These are phyloP conservation scores for Tolypocladium album DNA, from an alignment of 2,329 filamentous ascomycete genomes.

Conservation along the genomic window DNA sequence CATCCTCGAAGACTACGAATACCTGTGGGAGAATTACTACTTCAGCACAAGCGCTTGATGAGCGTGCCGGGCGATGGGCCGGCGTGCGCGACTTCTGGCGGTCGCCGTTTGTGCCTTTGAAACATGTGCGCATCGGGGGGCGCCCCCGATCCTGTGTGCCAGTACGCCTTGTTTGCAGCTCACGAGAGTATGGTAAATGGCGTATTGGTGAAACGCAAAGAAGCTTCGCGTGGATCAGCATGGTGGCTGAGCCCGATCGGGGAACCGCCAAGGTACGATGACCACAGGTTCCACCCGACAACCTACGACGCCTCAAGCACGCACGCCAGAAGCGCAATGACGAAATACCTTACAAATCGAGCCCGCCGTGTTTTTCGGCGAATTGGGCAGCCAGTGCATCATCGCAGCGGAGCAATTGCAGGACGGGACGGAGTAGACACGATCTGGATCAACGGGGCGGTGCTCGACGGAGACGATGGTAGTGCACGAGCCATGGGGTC, in stretches of 20 bases:
- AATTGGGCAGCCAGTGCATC: neutral
- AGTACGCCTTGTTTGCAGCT: neutral
- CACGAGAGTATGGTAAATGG: neutral
- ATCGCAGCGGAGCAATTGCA: neutral
- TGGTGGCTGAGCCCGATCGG: neutral
- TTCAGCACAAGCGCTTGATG: conserved; percentile 52
- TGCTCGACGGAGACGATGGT: neutral
- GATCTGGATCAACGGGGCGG: neutral
- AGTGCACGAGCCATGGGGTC: neutral
- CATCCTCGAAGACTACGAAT: conserved; percentile 92
- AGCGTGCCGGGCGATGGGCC: neutral
- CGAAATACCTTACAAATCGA: neutral
- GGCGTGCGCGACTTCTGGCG: neutral
- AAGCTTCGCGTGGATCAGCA: neutral
- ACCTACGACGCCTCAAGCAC: neutral
- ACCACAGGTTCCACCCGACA: neutral
- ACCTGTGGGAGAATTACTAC: conserved; percentile 96
- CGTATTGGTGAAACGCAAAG: neutral
- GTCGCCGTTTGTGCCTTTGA: neutral
- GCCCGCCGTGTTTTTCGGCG: too few species aligned
- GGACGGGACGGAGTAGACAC: neutral
- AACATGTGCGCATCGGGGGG: too few species aligned
- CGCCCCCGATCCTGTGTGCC: neutral
- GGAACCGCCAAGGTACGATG: neutral
- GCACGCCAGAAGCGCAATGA: neutral